Conservation (phyloP, 495 filamentous ascomycete genomes). For the Pyronema omphalodes region DNA sequence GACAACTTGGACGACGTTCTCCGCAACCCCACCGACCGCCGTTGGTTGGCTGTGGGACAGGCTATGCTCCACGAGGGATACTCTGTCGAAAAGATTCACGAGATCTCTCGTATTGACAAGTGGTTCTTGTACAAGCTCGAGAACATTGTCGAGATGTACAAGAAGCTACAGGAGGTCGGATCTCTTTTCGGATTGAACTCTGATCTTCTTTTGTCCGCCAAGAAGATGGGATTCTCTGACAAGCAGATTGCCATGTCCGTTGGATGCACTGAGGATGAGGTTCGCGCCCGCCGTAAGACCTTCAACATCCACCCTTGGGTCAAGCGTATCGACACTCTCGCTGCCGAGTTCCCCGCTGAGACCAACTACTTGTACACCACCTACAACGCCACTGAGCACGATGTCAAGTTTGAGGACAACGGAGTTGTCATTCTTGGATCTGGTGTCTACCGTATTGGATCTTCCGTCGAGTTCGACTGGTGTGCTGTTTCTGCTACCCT, state of each 20-base stretch:
- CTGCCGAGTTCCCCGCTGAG: conserved; percentile 92
- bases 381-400: conserved; percentile 90
- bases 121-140: conserved; percentile 97
- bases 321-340: conserved; percentile 95
- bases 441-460: conserved; percentile 92
- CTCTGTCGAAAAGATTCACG: conserved; percentile 73
- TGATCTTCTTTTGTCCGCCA: conserved; percentile 71
- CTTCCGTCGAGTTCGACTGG: conserved; percentile 98
- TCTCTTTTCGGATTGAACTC: conserved; percentile 71
- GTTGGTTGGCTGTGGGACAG: conserved; percentile 94
- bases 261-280: conserved; percentile 68
- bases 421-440: conserved; percentile 76
- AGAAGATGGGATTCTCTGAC: conserved; percentile 96
- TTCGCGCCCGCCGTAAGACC: conserved; percentile 64
- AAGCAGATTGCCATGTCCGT: conserved; percentile 84
- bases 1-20: conserved; percentile 82
- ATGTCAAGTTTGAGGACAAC: conserved; percentile 89
- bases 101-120: conserved; percentile 87
- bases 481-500: conserved; percentile 88
- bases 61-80: conserved; percentile 95
- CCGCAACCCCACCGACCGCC: conserved; percentile 77
- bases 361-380: conserved; percentile 98
- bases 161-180: conserved; percentile 72
- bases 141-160: conserved; percentile 80
- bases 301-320: conserved; percentile 81